Conservation (phyloP, 164 flowering plant species). For the Aristolochia contorta region DNA sequence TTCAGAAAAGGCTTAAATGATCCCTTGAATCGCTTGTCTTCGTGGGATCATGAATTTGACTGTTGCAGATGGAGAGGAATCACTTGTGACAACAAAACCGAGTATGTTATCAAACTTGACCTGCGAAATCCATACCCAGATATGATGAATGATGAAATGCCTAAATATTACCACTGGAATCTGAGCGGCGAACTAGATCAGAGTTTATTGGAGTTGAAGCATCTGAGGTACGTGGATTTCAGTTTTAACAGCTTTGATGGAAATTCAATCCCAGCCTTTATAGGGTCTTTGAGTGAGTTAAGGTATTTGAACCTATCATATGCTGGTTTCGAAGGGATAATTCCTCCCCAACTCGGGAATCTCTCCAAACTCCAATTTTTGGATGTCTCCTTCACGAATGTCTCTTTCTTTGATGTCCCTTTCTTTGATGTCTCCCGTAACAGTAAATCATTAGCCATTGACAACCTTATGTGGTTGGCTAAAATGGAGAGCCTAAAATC, state of each 20-base stretch:
- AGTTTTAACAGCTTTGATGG: no score
- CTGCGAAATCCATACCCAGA: not conserved
- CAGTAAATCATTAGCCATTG: not conserved
- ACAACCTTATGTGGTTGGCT: slow-evolving; percentile 8
- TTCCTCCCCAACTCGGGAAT: slow-evolving; percentile 14
- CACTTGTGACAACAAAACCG: slow-evolving; percentile 1
- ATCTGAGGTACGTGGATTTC: no score
- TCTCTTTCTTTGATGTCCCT: no score
- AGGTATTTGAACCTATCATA: no score
- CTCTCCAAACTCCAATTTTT: slow-evolving; percentile 8
- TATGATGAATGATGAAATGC: not conserved
- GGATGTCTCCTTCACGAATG: no score
- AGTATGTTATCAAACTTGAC: slow-evolving; percentile 5
- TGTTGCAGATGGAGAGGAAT: slow-evolving; percentile 9
- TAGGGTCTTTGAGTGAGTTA: no score
- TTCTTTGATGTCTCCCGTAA: no score
- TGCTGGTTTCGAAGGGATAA: no score
- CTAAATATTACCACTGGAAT: not conserved
- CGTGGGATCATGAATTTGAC: slow-evolving; percentile 1
- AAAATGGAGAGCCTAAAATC: not conserved
- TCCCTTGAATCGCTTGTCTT: no score
- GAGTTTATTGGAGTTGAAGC: slow-evolving; percentile 9
- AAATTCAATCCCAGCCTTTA: no score
- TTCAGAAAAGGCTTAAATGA: no score
- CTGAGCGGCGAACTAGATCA: slow-evolving; percentile 8